Conservation (phyloP, 2,329 filamentous ascomycete species). For the Metarhizium guizhouense region DNA sequence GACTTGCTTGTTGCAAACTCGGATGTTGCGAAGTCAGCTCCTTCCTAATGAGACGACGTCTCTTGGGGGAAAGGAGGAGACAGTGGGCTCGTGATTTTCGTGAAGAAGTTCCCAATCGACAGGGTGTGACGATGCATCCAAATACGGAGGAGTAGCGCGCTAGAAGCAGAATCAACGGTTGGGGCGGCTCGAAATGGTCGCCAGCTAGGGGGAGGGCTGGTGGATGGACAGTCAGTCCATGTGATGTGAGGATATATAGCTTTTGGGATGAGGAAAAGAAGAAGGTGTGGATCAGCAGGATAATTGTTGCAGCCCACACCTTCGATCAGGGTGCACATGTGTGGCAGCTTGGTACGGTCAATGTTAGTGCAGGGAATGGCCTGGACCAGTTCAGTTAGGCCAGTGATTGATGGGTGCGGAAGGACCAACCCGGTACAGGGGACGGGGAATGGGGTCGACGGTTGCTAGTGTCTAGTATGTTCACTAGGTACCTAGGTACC, state of each 20-base stretch:
- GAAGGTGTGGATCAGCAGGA: slow-evolving; percentile 20
- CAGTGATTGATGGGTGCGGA: too few species aligned
- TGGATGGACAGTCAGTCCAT: slow-evolving; percentile 21
- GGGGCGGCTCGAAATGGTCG: background rate
- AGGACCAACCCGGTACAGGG: too few species aligned
- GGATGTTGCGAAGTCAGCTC: background rate
- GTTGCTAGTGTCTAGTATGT: too few species aligned
- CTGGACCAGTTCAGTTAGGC: too few species aligned
- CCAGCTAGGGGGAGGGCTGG: slow-evolving; percentile 9
- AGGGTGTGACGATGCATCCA: slow-evolving; percentile 18
- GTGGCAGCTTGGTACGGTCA: background rate
- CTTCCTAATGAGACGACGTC: background rate
- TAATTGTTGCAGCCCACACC: slow-evolving; percentile 13
- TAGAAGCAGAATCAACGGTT: slow-evolving; percentile 5
- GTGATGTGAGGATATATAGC: slow-evolving; percentile 17
- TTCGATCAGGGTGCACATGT: background rate
- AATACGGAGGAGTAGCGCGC: slow-evolving; percentile 6
- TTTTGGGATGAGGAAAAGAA: slow-evolving; percentile 1
- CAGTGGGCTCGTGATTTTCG: slow-evolving; percentile 7
- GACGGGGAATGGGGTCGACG: too few species aligned
- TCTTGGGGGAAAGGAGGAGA: slow-evolving; percentile 1
- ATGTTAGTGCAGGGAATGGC: too few species aligned
- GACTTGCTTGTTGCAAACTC: background rate
- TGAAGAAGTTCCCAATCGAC: slow-evolving; percentile 9
- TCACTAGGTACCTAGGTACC: too few species aligned